phyloP scores from a whole-genome alignment of 306 rosid genomes.

The Lupinus albus region DNA sequence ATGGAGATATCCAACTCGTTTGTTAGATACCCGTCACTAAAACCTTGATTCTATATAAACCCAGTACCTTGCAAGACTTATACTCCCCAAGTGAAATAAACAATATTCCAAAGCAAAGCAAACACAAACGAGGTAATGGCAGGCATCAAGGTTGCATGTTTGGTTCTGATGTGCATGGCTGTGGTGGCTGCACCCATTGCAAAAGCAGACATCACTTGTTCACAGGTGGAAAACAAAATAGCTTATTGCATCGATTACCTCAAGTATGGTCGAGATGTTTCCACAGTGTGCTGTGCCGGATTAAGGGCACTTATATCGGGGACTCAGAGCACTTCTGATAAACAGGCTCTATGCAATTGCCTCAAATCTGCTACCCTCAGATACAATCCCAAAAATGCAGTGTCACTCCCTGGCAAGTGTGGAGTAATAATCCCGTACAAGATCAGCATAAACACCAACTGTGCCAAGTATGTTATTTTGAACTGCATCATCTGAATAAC shows the following conservation, averaged over 20 bases:
- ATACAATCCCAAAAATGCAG: conserved; percentile 14
- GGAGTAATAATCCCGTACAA: conserved; percentile 53
- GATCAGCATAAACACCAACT: conserved; percentile 61
- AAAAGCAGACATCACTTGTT: conserved; percentile 42
- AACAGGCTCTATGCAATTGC: conserved; percentile 52
- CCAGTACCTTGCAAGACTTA: neutral
- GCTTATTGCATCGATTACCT: conserved; percentile 35
- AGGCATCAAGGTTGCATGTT: conserved; percentile 29
- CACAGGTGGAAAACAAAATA: neutral
- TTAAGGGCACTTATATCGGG: neutral
- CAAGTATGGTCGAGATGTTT: neutral
- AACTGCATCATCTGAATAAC: too few species aligned
- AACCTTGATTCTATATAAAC: conserved; percentile 23
- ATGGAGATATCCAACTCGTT: too few species aligned
- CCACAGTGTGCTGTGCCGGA: conserved; percentile 39
- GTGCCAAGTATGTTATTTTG: conserved; percentile 35
- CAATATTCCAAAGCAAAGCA: neutral
- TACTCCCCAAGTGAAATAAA: neutral
- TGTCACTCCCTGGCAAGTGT: conserved; percentile 47
- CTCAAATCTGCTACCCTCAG: conserved; percentile 34
- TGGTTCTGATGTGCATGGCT: conserved; percentile 36
- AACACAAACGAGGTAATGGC: conserved; percentile 27
- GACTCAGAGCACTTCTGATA: conserved; percentile 36
- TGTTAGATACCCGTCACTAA: too few species aligned
- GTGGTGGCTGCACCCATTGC: conserved; percentile 44